Base-by-base conservation (phyloP, 2,329 filamentous ascomycete genomes). In the Colletotrichum musicola region DNA sequence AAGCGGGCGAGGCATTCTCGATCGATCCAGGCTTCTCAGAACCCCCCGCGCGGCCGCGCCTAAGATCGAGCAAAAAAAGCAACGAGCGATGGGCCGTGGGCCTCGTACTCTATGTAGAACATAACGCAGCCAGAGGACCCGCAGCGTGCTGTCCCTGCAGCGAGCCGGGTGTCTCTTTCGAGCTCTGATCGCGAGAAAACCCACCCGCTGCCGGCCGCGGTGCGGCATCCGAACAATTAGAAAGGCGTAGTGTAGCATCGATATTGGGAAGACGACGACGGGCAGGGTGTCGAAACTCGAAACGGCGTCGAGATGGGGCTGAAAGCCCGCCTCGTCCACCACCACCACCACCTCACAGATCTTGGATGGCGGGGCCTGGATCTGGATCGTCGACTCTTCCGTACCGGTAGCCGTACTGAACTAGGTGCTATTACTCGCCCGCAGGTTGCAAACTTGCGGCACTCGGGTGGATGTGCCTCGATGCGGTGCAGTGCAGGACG, bases 201-300 rank as follows among this genome's bases (percentile, higher is more conserved):
- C 55, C 62, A 54, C 53, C 44, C 46, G 16, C 38, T 53, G 49
- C 20, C 59, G 38, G 59, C 25, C 59, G 38, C 44, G 38, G 49
- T 60, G 40, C 65, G 27, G 40, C 22, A 50, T 55, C 22, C 18
- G 54, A 22, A 49, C 65, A 46, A 30, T 46, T 42, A 13, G 44
- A 46, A 46, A 35, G 30, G 10, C 30, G 30, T 35, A 9, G 22
- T 60, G 62, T 68, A 54, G 54, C 65, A 50, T 59, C 42, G 55
- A 65, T 65, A 60, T 54, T 68, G 55, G n/a, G 44, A 60, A 59
- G 30, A 40, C 40, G 30, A 60, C 50, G 65, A 54, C 10, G 18
- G 22, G 30, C 65, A 68, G 55, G 61, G 65, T 68, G 55, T 55
- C 61, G 65, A 68, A 68, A 64, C 54, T 55, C 61, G 65, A 68